These are phyloP conservation scores for Boletus coccyginus DNA, from an alignment of 768 basidiomycete genomes.

Conservation along the genomic window DNA sequence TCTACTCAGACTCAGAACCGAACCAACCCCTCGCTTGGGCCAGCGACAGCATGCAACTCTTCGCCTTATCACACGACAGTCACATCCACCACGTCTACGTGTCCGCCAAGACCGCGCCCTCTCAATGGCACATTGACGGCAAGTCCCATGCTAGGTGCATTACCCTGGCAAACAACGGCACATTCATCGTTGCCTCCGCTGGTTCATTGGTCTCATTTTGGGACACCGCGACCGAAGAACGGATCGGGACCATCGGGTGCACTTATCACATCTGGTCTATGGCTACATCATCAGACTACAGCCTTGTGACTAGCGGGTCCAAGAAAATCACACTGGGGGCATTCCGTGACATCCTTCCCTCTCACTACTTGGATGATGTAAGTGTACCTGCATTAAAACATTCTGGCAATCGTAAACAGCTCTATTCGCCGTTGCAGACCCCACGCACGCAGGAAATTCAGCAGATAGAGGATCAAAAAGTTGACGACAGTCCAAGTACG, in stretches of 20 bases:
- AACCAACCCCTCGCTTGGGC: background rate
- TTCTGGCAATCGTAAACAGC: too few species aligned
- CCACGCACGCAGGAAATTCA: too few species aligned
- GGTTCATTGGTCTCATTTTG: conserved; percentile 5
- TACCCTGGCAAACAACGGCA: background rate
- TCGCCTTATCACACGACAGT: background rate
- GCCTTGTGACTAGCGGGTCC: background rate
- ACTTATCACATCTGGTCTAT: background rate
- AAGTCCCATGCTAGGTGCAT: background rate
- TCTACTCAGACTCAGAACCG: too few species aligned
- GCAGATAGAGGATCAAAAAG: too few species aligned
- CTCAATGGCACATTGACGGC: background rate
- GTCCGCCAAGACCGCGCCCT: background rate
- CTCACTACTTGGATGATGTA: too few species aligned
- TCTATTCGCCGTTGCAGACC: too few species aligned
- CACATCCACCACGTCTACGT: background rate
- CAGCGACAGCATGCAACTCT: background rate
- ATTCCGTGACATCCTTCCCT: background rate
- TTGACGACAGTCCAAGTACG: too few species aligned
- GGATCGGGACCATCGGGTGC: background rate
- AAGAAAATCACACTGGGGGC: background rate
- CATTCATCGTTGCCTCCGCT: background rate
- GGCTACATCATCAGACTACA: background rate
- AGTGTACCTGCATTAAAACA: too few species aligned
- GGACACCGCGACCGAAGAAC: background rate